A percentile compares a stretch with the other conserved stretches of the same genome.
Evolutionary conservation across 805 yeast species (phyloP).

Genomic region (Ogataea haglerorum): DNA sequence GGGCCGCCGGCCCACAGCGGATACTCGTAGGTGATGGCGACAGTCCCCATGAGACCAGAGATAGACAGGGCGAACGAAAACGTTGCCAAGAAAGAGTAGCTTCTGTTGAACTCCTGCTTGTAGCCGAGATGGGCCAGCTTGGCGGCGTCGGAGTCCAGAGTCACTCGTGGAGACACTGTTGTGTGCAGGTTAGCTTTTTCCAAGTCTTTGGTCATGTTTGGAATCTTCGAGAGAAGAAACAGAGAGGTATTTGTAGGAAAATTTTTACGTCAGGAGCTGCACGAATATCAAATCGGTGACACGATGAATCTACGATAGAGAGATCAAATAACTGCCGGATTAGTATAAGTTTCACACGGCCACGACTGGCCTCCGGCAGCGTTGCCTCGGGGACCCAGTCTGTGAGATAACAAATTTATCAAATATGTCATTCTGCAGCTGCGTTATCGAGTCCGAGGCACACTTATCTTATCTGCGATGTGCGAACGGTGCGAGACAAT

Average conservation of each 20-base stretch:
- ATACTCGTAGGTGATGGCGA: conserved; percentile 49
- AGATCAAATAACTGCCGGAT: conserved; percentile 4
- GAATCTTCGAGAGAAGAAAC: neutral
- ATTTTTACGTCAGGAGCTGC: conserved; percentile 3
- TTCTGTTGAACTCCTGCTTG: conserved; percentile 57
- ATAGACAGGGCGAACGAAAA: conserved; percentile 64
- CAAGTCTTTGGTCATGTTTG: conserved; percentile 14
- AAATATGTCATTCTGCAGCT: conserved; percentile 2
- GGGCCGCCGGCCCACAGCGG: conserved; percentile 56
- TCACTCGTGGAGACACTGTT: conserved; percentile 20
- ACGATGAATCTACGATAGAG: neutral
- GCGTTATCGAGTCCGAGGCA: conserved; percentile 2
- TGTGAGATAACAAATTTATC: neutral
- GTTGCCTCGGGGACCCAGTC: no score
- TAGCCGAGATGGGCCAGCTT: conserved; percentile 48
- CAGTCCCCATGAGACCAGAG: conserved; percentile 63
- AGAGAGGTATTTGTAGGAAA: conserved; percentile 2
- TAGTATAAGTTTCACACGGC: conserved; percentile 7
- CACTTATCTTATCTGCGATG: conserved; percentile 6
- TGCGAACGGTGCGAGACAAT: neutral
- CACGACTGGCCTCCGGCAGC: no score
- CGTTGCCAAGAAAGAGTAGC: conserved; percentile 56
- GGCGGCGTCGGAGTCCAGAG: conserved; percentile 32
- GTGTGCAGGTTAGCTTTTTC: conserved; percentile 21
- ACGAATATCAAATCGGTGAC: neutral